These are phyloP conservation scores for Rhodosporidiobolus odoratus DNA, from an alignment of 768 basidiomycete genomes.

Conservation along the genomic window DNA sequence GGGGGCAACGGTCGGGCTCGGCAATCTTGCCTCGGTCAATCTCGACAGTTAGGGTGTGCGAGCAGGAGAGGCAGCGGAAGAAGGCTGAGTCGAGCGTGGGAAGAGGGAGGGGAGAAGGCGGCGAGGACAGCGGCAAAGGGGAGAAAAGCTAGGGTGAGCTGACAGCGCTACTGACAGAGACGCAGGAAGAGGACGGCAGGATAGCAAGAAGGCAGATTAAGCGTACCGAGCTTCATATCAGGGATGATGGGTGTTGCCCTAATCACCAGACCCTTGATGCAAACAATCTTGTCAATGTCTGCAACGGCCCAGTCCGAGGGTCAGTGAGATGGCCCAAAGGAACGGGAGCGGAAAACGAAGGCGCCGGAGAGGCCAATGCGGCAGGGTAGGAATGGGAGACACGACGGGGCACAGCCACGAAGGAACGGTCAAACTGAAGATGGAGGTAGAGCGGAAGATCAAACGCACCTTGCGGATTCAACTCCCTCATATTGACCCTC, in stretches of 20 bases:
- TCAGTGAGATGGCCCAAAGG: no score
- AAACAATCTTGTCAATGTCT: constrained; percentile 98
- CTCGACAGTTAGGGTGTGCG: constrained; percentile 93
- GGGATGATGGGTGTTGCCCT: constrained; percentile 96
- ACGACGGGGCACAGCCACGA: no score
- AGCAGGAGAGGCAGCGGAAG: constrained; percentile 92
- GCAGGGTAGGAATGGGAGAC: no score
- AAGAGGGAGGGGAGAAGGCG: not conserved
- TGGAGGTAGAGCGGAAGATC: constrained; percentile 9
- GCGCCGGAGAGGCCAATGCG: no score
- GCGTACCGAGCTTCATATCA: constrained; percentile 77
- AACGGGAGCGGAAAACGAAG: no score
- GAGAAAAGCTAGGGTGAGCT: not conserved
- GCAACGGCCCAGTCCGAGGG: not conserved
- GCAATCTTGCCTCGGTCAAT: constrained; percentile 97
- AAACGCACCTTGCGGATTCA: constrained; percentile 79
- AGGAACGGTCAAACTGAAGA: no score
- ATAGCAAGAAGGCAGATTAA: not conserved
- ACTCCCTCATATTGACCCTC: constrained; percentile 79
- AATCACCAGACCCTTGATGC: constrained; percentile 93
- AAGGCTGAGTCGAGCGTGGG: constrained; percentile 57
- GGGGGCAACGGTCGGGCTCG: constrained; percentile 83
- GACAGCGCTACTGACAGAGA: no score
- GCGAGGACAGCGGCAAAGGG: constrained; percentile 52
- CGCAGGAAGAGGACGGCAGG: not conserved